Conservation (phyloP, 176 grass and related monocot genomes). For the Avena atlantica region DNA sequence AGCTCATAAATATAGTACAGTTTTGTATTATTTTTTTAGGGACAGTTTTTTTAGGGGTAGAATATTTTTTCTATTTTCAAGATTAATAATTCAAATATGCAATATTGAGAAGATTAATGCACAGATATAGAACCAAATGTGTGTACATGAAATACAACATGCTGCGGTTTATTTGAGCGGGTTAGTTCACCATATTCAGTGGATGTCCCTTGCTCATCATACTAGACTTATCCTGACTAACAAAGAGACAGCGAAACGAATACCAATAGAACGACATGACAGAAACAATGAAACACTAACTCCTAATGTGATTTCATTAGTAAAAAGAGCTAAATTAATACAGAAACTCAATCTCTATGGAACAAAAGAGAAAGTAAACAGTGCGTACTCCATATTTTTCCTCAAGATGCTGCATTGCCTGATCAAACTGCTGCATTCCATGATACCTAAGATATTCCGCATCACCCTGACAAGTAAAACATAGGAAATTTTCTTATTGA, state of each 20-base stretch:
- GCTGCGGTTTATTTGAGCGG: background rate
- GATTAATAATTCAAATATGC: background rate
- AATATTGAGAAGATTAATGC: background rate
- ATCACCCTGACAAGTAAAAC: constrained; percentile 68
- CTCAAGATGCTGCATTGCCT: constrained; percentile 90
- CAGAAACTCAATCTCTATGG: constrained; percentile 26
- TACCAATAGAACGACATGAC: constrained; percentile 14
- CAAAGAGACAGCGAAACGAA: background rate
- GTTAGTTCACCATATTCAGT: constrained; percentile 27
- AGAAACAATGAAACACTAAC: background rate
- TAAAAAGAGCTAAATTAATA: background rate
- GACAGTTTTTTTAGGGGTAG: no score
- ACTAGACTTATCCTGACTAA: constrained; percentile 20
- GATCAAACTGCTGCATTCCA: constrained; percentile 89
- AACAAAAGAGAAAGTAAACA: constrained; percentile 37
- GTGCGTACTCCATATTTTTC: constrained; percentile 78
- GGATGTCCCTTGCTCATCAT: background rate
- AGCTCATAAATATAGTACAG: background rate
- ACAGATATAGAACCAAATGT: background rate
- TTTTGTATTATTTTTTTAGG: background rate
- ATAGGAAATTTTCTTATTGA: constrained; percentile 26
- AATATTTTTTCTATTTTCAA: background rate
- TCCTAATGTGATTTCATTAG: background rate
- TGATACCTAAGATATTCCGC: constrained; percentile 80
- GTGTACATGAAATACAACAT: background rate